Evolutionary conservation across 2,329 filamentous ascomycete genomes (phyloP).

Genomic region (Diaporthe sp.): DNA sequence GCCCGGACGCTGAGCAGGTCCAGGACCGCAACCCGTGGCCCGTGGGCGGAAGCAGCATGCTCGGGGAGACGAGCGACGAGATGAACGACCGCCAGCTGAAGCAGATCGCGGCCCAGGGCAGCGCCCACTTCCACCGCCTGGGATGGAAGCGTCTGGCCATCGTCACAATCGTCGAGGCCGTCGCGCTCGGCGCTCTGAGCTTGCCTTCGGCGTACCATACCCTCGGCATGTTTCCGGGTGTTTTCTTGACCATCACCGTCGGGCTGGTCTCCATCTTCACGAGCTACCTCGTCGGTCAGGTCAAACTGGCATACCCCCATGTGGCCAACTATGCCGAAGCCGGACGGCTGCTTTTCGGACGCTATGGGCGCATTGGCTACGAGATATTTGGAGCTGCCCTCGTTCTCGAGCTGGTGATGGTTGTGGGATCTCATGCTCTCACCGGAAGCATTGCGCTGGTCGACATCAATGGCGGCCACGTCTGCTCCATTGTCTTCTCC

Average conservation of each 20-base stretch:
- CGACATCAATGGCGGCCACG: conserved; percentile 69
- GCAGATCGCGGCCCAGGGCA: conserved; percentile 60
- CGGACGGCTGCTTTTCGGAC: conserved; percentile 72
- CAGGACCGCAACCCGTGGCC: conserved; percentile 25
- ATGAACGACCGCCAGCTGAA: conserved; percentile 44
- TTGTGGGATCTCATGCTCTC: conserved; percentile 79
- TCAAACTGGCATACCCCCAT: conserved; percentile 66
- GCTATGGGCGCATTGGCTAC: conserved; percentile 60
- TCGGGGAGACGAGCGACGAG: conserved; percentile 29
- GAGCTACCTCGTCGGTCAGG: conserved; percentile 56
- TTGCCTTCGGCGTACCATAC: conserved; percentile 66
- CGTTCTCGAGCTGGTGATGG: conserved; percentile 75
- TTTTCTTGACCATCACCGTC: conserved; percentile 51
- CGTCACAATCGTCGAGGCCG: conserved; percentile 69
- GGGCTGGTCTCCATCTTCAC: conserved; percentile 57
- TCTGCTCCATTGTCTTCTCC: conserved; percentile 61
- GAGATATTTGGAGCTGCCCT: conserved; percentile 74
- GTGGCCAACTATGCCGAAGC: conserved; percentile 78
- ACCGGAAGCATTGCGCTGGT: conserved; percentile 79
- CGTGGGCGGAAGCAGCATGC: conserved; percentile 10
- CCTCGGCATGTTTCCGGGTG: conserved; percentile 64
- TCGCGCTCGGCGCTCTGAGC: conserved; percentile 67
- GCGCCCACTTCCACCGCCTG: conserved; percentile 64
- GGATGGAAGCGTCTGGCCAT: conserved; percentile 70
- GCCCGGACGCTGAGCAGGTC: conserved; percentile 27